Percentiles rank a stretch among this genome's conserved stretches.
These are phyloP conservation scores for Dendrostoma leiphaemia DNA, from an alignment of 2,329 filamentous ascomycete genomes.

Conservation along the genomic window DNA sequence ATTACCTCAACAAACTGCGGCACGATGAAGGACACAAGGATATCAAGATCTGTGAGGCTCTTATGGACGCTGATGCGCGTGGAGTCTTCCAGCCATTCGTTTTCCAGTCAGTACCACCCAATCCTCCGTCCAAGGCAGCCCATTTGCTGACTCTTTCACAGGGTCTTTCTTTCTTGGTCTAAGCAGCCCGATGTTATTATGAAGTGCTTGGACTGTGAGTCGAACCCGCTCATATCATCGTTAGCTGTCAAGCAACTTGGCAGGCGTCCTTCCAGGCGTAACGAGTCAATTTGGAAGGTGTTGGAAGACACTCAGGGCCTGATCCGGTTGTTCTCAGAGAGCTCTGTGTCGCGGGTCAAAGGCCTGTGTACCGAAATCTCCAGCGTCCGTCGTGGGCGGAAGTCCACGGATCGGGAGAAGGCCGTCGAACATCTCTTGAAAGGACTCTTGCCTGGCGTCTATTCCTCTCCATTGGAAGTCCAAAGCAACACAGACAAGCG, in stretches of 20 bases:
- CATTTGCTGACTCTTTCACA: background rate
- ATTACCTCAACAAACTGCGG: constrained; percentile 3
- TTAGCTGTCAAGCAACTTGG: background rate
- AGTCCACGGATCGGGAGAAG: background rate
- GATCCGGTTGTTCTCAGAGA: background rate
- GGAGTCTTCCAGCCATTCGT: background rate
- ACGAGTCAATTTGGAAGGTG: background rate
- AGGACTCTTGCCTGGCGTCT: constrained; percentile 8
- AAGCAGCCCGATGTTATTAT: background rate
- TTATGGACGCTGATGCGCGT: background rate
- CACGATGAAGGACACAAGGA: background rate
- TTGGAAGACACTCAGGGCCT: background rate
- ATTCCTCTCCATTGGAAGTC: background rate
- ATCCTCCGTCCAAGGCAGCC: background rate
- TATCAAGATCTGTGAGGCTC: background rate
- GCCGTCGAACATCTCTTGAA: constrained; percentile 6
- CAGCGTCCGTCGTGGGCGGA: background rate
- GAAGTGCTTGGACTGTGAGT: background rate
- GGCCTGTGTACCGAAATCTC: background rate
- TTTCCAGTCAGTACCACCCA: background rate
- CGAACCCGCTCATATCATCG: background rate
- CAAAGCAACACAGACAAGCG: constrained; percentile 5
- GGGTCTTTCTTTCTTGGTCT: constrained; percentile 8
- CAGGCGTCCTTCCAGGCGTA: background rate
- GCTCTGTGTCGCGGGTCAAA: constrained; percentile 4